Evolutionary conservation across 2,329 filamentous ascomycete genomes (phyloP).

Genomic region (Sporothrix globosa): DNA sequence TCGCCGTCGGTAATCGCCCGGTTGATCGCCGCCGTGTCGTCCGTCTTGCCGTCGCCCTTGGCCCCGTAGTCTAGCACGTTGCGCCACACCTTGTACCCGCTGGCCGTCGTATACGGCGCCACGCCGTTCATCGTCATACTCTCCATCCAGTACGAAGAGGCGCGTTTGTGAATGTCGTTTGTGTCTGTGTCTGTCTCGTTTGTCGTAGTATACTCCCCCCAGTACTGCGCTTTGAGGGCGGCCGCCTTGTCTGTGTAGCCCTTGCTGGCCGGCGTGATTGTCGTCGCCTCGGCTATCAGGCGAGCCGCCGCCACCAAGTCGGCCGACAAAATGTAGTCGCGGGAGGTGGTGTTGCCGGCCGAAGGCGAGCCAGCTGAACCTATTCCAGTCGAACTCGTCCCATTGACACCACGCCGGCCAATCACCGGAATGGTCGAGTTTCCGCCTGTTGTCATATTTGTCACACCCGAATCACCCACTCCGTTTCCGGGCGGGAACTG

Average conservation of each 20-base stretch:
- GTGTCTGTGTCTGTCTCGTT: too few species aligned
- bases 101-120: conserved; percentile 42
- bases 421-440: not conserved
- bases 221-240: not conserved
- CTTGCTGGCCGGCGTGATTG: not conserved
- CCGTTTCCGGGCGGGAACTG: not conserved
- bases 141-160: not conserved
- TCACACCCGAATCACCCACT: too few species aligned
- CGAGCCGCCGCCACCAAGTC: not conserved
- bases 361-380: too few species aligned
- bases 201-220: not conserved
- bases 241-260: conserved; percentile 12
- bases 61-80: conserved; percentile 55
- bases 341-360: not conserved
- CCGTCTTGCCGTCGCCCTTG: conserved; percentile 58
- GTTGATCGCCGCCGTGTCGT: conserved; percentile 74
- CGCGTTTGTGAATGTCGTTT: too few species aligned
- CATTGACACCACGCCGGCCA: not conserved
- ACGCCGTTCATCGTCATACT: conserved; percentile 39
- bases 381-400: too few species aligned
- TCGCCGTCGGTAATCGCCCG: conserved; percentile 57
- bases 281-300: not conserved
- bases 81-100: conserved; percentile 45
- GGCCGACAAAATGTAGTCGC: not conserved
- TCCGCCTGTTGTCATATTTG: too few species aligned